Conservation (phyloP, 202 grass and related monocot genomes). For the Schoenoplectus triqueter region DNA sequence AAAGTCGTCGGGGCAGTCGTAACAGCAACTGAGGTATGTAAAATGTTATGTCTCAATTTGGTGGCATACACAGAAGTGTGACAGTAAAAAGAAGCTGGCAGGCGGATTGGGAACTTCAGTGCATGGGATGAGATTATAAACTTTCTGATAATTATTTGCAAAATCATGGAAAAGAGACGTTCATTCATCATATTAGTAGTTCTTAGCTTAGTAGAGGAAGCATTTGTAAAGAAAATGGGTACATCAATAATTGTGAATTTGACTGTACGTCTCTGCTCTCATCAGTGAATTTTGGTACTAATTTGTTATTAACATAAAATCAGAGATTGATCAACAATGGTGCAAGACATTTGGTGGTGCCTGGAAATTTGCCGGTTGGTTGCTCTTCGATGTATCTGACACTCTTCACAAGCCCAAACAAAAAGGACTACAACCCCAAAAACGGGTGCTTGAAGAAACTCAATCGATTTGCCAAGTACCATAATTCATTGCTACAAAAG, state of each 20-base stretch:
- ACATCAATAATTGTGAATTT: conserved; percentile 17
- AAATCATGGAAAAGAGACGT: background rate
- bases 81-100: background rate
- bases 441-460: conserved; percentile 68
- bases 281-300: background rate
- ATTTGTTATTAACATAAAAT: background rate
- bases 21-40: conserved; percentile 60
- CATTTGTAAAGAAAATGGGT: background rate
- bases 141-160: background rate
- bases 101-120: background rate
- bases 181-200: too few species aligned
- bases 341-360: conserved; percentile 76
- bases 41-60: background rate
- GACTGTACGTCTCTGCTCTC: background rate
- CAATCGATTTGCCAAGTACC: conserved; percentile 78
- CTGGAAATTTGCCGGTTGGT: conserved; percentile 77
- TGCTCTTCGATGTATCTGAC: conserved; percentile 85
- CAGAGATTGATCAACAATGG: conserved; percentile 76
- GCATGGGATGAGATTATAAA: background rate
- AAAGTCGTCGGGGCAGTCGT: conserved; percentile 56
- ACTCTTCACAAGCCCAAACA: conserved; percentile 56
- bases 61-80: background rate
- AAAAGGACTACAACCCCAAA: conserved; percentile 58
- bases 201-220: background rate
- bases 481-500: conserved; percentile 69